A percentile compares a stretch with the other conserved stretches of the same genome.
These are phyloP conservation scores for Dryas alaskensis DNA, from an alignment of 306 rosid genomes.

Conservation along the genomic window DNA sequence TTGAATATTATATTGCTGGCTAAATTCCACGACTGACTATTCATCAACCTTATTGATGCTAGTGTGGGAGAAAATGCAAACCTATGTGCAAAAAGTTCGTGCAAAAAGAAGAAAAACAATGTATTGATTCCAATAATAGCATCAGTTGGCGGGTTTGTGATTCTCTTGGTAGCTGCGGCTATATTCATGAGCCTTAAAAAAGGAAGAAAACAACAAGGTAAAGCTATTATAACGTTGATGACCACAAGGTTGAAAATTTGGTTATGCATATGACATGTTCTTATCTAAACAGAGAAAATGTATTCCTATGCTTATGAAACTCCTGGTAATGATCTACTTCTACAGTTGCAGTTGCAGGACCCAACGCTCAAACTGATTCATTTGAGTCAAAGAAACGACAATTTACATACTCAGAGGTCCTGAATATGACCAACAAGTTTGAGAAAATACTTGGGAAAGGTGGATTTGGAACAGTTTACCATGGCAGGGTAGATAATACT, in stretches of 20 bases:
- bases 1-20: neutral
- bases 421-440: conserved; percentile 29
- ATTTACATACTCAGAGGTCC: conserved; percentile 48
- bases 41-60: conserved; percentile 14
- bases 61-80: conserved; percentile 44
- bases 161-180: conserved; percentile 24
- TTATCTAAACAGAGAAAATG: neutral
- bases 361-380: conserved; percentile 8
- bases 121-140: conserved; percentile 41
- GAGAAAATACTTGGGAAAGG: conserved; percentile 44
- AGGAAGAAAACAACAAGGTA: conserved; percentile 25
- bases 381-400: conserved; percentile 40
- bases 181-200: conserved; percentile 23
- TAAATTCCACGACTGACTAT: neutral
- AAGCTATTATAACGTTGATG: neutral
- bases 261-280: neutral
- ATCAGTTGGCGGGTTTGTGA: conserved; percentile 45
- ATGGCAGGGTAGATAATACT: conserved; percentile 32
- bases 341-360: neutral
- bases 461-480: conserved; percentile 51
- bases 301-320: neutral
- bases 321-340: neutral
- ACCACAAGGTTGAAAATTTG: neutral
- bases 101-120: conserved; percentile 26
- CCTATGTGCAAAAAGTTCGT: conserved; percentile 41